A percentile compares a stretch with the other conserved stretches of the same genome.
Conservation (phyloP, 2,329 filamentous ascomycete genomes). For the Tetracladium maxilliforme region DNA sequence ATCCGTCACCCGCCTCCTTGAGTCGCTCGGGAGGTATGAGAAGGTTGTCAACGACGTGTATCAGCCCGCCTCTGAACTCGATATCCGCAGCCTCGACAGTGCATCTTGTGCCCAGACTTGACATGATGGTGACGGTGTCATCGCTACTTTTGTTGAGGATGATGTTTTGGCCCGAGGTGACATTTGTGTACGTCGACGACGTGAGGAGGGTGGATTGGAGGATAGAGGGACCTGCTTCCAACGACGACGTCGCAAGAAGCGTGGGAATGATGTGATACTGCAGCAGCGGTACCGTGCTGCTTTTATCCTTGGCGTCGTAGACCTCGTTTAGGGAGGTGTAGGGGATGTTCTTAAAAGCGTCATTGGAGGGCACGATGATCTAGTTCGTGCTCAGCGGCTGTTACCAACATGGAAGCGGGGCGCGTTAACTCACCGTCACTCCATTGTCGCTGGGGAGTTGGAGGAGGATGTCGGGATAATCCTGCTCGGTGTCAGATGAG, state of each 20-base stretch:
- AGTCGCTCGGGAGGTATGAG: slow-evolving; percentile 28
- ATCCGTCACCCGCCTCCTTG: slow-evolving; percentile 17
- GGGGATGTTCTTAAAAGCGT: slow-evolving; percentile 20
- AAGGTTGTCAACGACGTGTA: slow-evolving; percentile 36
- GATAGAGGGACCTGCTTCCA: slow-evolving; percentile 17
- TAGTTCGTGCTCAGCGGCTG: too few relatives aligned
- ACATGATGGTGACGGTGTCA: slow-evolving; percentile 22
- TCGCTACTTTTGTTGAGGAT: slow-evolving; percentile 25
- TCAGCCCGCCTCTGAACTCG: slow-evolving; percentile 28
- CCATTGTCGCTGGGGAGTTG: too few relatives aligned
- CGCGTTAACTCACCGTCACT: too few relatives aligned
- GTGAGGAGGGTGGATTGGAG: slow-evolving; percentile 28
- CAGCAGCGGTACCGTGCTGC: slow-evolving; percentile 18
- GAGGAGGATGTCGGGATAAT: too few relatives aligned
- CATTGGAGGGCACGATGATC: slow-evolving; percentile 20
- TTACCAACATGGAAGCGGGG: too few relatives aligned
- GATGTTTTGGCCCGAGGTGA: slow-evolving; percentile 32
- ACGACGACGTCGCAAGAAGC: slow-evolving; percentile 9
- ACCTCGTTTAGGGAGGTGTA: slow-evolving; percentile 13
- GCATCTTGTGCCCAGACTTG: slow-evolving; percentile 24
- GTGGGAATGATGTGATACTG: slow-evolving; percentile 18
- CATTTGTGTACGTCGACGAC: slow-evolving; percentile 26
- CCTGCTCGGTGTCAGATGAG: too few relatives aligned
- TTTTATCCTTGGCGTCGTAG: slow-evolving; percentile 17
- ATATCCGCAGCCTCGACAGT: slow-evolving; percentile 28